These are phyloP conservation scores for Cyclocybe cylindracea DNA, from an alignment of 768 basidiomycete genomes.

Conservation along the genomic window DNA sequence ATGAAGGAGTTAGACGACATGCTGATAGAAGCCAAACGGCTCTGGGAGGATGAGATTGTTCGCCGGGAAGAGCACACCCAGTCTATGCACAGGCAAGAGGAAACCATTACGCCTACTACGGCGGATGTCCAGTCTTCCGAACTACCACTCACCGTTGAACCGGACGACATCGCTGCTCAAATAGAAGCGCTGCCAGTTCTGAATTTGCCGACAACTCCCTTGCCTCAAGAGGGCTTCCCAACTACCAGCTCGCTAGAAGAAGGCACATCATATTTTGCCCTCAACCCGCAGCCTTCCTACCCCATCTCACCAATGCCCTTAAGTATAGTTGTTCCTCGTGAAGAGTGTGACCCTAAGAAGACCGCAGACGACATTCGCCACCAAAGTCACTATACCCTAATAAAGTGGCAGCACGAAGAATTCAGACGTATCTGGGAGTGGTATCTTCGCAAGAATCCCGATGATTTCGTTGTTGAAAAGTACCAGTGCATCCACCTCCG, in stretches of 20 bases:
- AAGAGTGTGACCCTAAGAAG: slow-evolving; percentile 50
- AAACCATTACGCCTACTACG: slow-evolving; percentile 31
- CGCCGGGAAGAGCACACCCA: slow-evolving; percentile 69
- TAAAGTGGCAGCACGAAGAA: slow-evolving; percentile 84
- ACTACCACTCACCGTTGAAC: slow-evolving; percentile 19
- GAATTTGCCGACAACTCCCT: slow-evolving; percentile 37
- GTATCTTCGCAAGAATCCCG: slow-evolving; percentile 85
- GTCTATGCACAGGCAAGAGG: slow-evolving; percentile 42
- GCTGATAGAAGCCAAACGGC: slow-evolving; percentile 65
- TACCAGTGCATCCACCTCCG: slow-evolving; percentile 87
- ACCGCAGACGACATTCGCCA: slow-evolving; percentile 68
- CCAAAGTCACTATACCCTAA: slow-evolving; percentile 68
- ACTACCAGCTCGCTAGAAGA: slow-evolving; percentile 26
- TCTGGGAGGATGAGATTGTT: slow-evolving; percentile 88
- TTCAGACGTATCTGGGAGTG: slow-evolving; percentile 93
- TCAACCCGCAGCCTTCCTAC: slow-evolving; percentile 13
- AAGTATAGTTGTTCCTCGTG: slow-evolving; percentile 18
- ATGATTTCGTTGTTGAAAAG: slow-evolving; percentile 89
- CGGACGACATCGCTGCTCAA: slow-evolving; percentile 63
- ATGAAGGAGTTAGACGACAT: slow-evolving; percentile 90
- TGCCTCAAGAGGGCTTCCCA: slow-evolving; percentile 39
- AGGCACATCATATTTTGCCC: slow-evolving; percentile 32
- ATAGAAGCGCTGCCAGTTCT: slow-evolving; percentile 56
- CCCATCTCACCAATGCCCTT: slow-evolving; percentile 12
- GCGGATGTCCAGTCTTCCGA: slow-evolving; percentile 3